Base-by-base conservation (phyloP, 805 yeast genomes). In the Monosporozyma servazzii region DNA sequence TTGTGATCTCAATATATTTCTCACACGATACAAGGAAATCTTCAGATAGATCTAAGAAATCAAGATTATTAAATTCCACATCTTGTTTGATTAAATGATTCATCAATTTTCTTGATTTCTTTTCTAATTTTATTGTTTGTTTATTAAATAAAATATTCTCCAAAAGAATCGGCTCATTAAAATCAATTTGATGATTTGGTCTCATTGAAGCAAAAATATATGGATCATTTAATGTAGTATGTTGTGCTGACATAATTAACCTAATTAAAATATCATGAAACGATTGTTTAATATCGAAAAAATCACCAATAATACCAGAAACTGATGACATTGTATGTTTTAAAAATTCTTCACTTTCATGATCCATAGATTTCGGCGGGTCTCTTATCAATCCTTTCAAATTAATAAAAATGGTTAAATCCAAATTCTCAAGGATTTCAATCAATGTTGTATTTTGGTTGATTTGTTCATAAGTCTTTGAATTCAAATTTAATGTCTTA, bases 231-330 rank as follows among this genome's bases (percentile, higher is more conserved):
- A 86, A 66, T 0, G 93, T 84, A 10, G 86, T 67, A 11, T 80
- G 73, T 62, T 87, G 95, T 0, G 86, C 75, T 46, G 82, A 79
- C 75, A 86, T 76, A 10, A 87, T 72, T 5, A 85, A 72, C 29
- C 75, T 75, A 3, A 81, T 71, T 31, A 82, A 71, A 3, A 75
- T 63, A 56, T 84, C 80, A 64, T 88, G 90, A 25, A 86, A 64
- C 8, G 77, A 75, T 63, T 88, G 96, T 59, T 88, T 89, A 46
- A 77, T 70, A 54, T 83, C 84, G 60, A 82, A 78, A 62, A 86
- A 88, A 48, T 86, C 95, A n/a, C 83, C 71, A 4, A 82, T 57
- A 9, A 64, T 40, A 4, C 59, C 51, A 6, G 68, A 61, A 2
- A 59, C 55, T 0, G 66, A 57, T 2, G 62, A 55, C 53, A 64